These are phyloP conservation scores for Neurospora sp. DNA, from an alignment of 495 filamentous ascomycete species.

Conservation along the genomic window DNA sequence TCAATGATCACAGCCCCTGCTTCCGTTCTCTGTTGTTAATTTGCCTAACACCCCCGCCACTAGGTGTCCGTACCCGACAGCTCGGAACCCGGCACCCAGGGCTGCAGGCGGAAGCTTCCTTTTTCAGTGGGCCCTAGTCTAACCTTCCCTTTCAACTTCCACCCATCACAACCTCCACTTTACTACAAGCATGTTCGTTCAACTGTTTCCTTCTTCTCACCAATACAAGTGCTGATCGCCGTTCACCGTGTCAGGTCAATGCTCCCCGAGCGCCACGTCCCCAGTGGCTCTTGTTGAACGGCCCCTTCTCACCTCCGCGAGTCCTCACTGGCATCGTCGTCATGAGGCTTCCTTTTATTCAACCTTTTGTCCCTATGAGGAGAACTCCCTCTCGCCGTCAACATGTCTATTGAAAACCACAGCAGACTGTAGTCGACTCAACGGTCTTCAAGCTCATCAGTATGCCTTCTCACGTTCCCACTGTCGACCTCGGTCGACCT, in stretches of 20 bases:
- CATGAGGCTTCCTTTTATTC: neutral
- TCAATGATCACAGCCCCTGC: neutral
- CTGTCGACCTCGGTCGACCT: neutral
- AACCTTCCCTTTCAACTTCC: neutral
- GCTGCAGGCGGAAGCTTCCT: neutral
- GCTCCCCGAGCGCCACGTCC: neutral
- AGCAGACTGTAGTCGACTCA: neutral
- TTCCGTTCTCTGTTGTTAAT: neutral
- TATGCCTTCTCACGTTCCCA: neutral
- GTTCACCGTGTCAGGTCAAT: neutral
- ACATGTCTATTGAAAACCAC: neutral
- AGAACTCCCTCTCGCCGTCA: neutral
- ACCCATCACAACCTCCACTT: neutral
- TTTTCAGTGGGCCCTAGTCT: neutral
- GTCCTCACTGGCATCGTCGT: neutral
- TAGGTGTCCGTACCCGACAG: too few species aligned
- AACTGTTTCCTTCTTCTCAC: neutral
- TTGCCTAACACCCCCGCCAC: neutral
- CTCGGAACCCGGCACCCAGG: neutral
- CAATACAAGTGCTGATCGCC: neutral
- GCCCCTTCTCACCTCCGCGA: neutral
- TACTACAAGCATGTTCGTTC: neutral
- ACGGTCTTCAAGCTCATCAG: neutral
- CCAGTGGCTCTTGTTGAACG: neutral
- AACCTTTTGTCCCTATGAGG: neutral